Conservation (phyloP, 1,284 basidiomycete genomes). For the Sanguinoderma infundibulare region DNA sequence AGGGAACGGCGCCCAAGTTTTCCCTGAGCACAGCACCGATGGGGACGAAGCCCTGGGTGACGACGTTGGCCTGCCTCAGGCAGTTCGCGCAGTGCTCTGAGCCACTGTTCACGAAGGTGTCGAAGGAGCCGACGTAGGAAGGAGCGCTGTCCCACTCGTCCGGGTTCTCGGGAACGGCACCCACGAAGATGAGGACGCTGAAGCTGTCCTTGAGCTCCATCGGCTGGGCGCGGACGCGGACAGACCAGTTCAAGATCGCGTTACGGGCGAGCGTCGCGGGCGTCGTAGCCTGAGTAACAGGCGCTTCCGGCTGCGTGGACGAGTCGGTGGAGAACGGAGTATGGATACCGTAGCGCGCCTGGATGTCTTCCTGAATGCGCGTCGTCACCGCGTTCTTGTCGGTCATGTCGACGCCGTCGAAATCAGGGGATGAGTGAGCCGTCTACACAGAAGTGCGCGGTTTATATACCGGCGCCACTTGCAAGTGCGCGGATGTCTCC, state of each 20-base stretch:
- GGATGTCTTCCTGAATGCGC: constrained; percentile 38
- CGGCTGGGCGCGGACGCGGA: constrained; percentile 44
- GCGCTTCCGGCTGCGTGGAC: too few species aligned
- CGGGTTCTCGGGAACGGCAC: constrained; percentile 39
- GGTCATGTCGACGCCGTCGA: constrained; percentile 40
- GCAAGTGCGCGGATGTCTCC: too few species aligned
- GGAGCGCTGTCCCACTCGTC: constrained; percentile 37
- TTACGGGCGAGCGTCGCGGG: too few species aligned
- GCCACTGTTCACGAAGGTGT: constrained; percentile 43
- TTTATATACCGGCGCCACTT: too few species aligned
- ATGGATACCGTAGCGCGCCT: constrained; percentile 13
- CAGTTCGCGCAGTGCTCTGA: constrained; percentile 11
- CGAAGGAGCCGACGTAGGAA: constrained; percentile 41
- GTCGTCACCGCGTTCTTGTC: constrained; percentile 33
- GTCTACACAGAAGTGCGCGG: too few species aligned
- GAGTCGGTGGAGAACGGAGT: too few species aligned
- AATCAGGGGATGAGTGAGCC: constrained; percentile 51
- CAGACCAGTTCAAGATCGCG: constrained; percentile 47
- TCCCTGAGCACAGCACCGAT: constrained; percentile 40
- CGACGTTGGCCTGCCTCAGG: constrained; percentile 32
- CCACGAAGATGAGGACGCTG: constrained; percentile 46
- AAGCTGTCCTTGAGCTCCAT: constrained; percentile 45
- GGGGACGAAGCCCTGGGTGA: constrained; percentile 58
- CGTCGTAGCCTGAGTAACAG: too few species aligned
- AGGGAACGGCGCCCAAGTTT: constrained; percentile 33